phyloP scores from a whole-genome alignment of 768 basidiomycete species.

The Lactarius trivialis region DNA sequence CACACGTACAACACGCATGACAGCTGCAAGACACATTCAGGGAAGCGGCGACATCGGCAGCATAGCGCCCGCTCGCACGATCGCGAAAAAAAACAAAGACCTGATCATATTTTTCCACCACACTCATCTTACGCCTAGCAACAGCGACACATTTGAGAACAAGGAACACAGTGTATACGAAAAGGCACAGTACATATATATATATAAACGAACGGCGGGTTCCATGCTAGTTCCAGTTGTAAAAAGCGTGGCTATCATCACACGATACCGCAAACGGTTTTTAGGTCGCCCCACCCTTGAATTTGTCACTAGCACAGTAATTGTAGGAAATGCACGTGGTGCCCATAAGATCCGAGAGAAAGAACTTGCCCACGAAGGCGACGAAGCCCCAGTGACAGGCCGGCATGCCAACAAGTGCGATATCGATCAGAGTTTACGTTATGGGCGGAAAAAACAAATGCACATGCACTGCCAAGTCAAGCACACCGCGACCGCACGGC shows the following conservation, averaged over 20 bases:
- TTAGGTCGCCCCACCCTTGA: background rate
- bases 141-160: background rate
- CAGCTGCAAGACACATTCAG: constrained; percentile 8
- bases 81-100: background rate
- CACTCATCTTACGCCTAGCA: constrained; percentile 6
- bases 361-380: background rate
- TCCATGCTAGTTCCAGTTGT: background rate
- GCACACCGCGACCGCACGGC: background rate
- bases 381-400: constrained; percentile 4
- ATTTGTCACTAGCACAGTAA: constrained; percentile 12
- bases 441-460: background rate
- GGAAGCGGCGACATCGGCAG: constrained; percentile 12
- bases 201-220: background rate
- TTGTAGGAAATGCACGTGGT: constrained; percentile 12
- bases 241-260: background rate
- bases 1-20: constrained; percentile 2
- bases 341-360: constrained; percentile 15
- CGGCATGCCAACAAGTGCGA: constrained; percentile 9
- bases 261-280: background rate
- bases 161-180: background rate
- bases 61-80: background rate
- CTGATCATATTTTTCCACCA: background rate
- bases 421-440: constrained; percentile 17
- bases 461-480: background rate
- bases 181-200: constrained; percentile 15